Conservation (phyloP, 805 yeast genomes). For the Wickerhamomyces bisporus region DNA sequence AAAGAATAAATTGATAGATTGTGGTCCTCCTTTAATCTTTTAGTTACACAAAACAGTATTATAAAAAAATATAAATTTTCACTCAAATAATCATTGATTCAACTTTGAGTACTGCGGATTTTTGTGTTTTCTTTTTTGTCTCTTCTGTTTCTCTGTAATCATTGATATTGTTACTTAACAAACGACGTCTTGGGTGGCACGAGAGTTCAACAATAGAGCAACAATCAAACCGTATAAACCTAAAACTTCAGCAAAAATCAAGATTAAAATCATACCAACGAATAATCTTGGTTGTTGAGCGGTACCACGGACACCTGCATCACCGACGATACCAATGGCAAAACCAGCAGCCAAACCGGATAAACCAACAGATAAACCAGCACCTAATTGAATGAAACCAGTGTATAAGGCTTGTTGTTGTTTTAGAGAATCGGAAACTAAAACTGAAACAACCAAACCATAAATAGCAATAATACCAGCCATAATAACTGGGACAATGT, state of each 20-base stretch:
- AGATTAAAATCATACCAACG: conserved; percentile 97
- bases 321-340: conserved; percentile 99
- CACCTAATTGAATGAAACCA: conserved; percentile 97
- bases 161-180: conserved; percentile 48
- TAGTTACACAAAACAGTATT: too few relatives aligned
- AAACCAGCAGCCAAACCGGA: conserved; percentile 98
- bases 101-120: too few relatives aligned
- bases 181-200: conserved; percentile 88
- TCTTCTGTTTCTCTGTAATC: too few relatives aligned
- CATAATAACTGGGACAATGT: conserved; percentile 96
- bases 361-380: conserved; percentile 95
- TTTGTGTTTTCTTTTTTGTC: too few relatives aligned
- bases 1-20: too few relatives aligned
- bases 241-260: conserved; percentile 97
- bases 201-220: conserved; percentile 94
- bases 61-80: too few relatives aligned
- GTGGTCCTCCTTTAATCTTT: too few relatives aligned
- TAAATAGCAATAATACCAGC: conserved; percentile 99
- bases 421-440: conserved; percentile 82
- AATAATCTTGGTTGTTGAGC: conserved; percentile 98
- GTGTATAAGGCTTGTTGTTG: conserved; percentile 93
- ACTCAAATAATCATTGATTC: too few relatives aligned
- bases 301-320: conserved; percentile 98
- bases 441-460: conserved; percentile 93
- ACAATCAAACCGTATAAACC: conserved; percentile 98